A percentile compares a stretch with the other conserved stretches of the same genome.
phyloP scores from a whole-genome alignment of 208 protist species.

The Eutreptiella sp. region DNA sequence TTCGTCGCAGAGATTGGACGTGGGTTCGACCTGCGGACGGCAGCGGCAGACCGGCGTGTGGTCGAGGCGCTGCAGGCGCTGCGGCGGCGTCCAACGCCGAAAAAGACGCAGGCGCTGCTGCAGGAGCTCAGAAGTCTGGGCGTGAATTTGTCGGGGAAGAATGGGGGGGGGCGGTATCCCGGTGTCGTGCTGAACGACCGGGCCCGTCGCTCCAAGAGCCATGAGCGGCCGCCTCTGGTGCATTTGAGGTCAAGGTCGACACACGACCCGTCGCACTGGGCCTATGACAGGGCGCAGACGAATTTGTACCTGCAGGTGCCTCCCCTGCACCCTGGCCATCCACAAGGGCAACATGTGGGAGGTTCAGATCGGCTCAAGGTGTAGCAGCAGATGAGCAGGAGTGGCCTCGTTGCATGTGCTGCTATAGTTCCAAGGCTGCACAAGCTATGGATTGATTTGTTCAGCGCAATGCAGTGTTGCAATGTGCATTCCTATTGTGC shows the following conservation, averaged over 20 bases:
- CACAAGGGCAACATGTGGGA: too few species aligned
- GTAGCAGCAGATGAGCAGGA: too few species aligned
- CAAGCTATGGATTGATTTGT: too few species aligned
- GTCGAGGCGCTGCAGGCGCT: constrained; percentile 5
- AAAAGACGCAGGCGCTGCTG: constrained; percentile 14
- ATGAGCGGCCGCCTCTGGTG: constrained; percentile 4
- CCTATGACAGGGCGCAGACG: constrained; percentile 11
- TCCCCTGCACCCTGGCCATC: too few species aligned
- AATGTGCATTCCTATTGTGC: too few species aligned
- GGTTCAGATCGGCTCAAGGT: too few species aligned
- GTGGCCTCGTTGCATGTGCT: too few species aligned
- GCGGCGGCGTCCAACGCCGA: constrained; percentile 10
- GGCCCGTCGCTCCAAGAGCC: too few species aligned
- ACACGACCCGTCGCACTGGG: constrained; percentile 11
- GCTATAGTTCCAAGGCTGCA: too few species aligned
- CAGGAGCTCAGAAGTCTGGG: not conserved
- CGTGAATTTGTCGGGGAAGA: not conserved
- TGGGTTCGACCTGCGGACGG: constrained; percentile 12
- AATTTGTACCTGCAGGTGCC: not conserved
- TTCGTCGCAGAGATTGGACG: constrained; percentile 40
- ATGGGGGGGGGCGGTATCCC: too few species aligned
- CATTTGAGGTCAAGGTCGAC: constrained; percentile 12
- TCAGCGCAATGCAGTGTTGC: too few species aligned
- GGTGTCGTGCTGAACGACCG: too few species aligned
- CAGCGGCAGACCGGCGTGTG: not conserved